Evolutionary conservation across 1,284 basidiomycete species (phyloP), one percentile per base, ranked within the genome.

Genomic region (Cryptococcus deneoformans): DNA sequence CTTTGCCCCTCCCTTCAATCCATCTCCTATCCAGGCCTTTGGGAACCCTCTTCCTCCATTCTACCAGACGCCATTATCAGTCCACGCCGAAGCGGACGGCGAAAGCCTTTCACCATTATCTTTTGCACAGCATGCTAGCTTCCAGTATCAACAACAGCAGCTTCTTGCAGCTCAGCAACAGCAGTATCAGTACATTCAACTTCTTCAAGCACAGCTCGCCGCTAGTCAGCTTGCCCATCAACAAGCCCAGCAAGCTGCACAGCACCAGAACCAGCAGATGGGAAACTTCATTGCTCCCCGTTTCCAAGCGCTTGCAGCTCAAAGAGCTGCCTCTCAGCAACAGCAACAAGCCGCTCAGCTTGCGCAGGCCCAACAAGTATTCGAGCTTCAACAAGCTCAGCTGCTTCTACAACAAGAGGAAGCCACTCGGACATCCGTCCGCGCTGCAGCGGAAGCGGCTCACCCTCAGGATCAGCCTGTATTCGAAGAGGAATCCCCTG

Each of bases 261-360:
- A 56, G 29, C 54, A 56, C 47, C 61, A 69, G 55, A 63, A 67
- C 46, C 68, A 70, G 56, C 67, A 71, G 46, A 70, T 72, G 64
- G 72, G 74, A 36, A 88, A 82, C 64, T 93, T 92, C 72, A 85
- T 88, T 69, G 87, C 90, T 47, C 90, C 91, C 43, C 86, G 91
- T 37, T 93, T 93, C 74, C 89, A 87, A 37, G 89, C 89, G 43
- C 81, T 92, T 54, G 89, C 88, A 37, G 86, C 87, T 11, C 87
- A 89, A 68, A 75, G 73, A n/a, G 67, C 60, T 5, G 67, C 66
- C 1, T 58, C 67, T 48, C 69, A 80, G 63, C 65, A 67, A 54
- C 70, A 72, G 50, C 86, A 89, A 67, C 83, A 59, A 42, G 57
- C 61, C 9, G 61, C 63, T 9, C 66, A 71, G 58, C 64, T 75